These are phyloP conservation scores for Suhomyces guaymorum DNA, from an alignment of 1,139 yeast genomes.

Conservation along the genomic window DNA sequence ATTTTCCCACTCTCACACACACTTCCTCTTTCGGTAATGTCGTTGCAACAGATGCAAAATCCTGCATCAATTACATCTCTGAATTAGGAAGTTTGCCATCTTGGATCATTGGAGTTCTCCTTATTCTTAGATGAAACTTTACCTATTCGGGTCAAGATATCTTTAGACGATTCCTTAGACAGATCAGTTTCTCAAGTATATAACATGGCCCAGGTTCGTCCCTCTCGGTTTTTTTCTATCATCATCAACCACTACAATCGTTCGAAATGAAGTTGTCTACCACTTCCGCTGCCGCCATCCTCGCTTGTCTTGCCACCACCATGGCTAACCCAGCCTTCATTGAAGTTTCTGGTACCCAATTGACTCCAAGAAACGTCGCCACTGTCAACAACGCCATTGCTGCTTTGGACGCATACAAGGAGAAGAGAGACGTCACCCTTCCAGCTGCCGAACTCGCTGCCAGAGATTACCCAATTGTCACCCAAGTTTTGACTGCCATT, in stretches of 20 bases:
- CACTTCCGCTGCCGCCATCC: slow-evolving; percentile 33
- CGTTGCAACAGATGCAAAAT: slow-evolving; percentile 11
- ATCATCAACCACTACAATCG: slow-evolving; percentile 10
- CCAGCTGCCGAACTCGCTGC: slow-evolving; percentile 27
- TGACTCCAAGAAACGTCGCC: slow-evolving; percentile 36
- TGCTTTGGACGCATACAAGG: slow-evolving; percentile 28
- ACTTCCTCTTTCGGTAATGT: slow-evolving; percentile 10
- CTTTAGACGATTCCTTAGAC: not conserved
- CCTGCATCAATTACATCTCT: slow-evolving; percentile 10
- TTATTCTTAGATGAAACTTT: slow-evolving; percentile 1
- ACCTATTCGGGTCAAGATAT: slow-evolving; percentile 5
- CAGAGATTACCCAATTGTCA: slow-evolving; percentile 46
- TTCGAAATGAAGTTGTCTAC: slow-evolving; percentile 33
- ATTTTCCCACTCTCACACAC: slow-evolving; percentile 1
- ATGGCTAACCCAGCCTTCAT: slow-evolving; percentile 35
- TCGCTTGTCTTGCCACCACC: slow-evolving; percentile 35
- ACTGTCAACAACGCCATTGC: slow-evolving; percentile 31
- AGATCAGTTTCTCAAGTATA: too few species aligned
- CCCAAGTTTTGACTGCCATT: slow-evolving; percentile 43
- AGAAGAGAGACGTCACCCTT: slow-evolving; percentile 33
- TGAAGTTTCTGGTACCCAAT: slow-evolving; percentile 15
- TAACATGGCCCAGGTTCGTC: slow-evolving; percentile 3
- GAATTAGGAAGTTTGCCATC: slow-evolving; percentile 12
- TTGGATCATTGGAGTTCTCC: not conserved
- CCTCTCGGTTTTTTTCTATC: slow-evolving; percentile 1